Percentiles rank a stretch among this genome's conserved stretches.
Conservation (phyloP, 2,329 filamentous ascomycete species). For the Botrytis medusae region DNA sequence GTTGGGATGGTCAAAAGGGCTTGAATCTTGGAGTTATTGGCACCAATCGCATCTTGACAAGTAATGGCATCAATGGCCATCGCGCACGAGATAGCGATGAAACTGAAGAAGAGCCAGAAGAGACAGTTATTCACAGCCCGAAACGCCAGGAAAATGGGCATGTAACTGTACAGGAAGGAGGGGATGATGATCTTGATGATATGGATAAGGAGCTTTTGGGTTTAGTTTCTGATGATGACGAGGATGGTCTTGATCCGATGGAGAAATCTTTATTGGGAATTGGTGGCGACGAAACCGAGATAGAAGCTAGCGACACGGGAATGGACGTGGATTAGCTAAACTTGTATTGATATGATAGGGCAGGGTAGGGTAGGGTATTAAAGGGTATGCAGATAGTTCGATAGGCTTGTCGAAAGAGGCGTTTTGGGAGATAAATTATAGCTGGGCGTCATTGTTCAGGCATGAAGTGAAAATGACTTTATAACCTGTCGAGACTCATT, state of each 20-base stretch:
- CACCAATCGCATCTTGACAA: slow-evolving; percentile 33
- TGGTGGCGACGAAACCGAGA: slow-evolving; percentile 39
- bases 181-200: slow-evolving; percentile 54
- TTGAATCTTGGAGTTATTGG: slow-evolving; percentile 37
- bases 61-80: slow-evolving; percentile 31
- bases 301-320: slow-evolving; percentile 37
- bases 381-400: slow-evolving; percentile 6
- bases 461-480: slow-evolving; percentile 8
- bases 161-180: slow-evolving; percentile 23
- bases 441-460: slow-evolving; percentile 2
- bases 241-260: slow-evolving; percentile 49
- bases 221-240: slow-evolving; percentile 47
- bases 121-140: slow-evolving; percentile 39
- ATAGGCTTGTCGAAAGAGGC: slow-evolving; percentile 20
- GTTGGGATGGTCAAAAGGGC: slow-evolving; percentile 59
- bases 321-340: slow-evolving; percentile 37
- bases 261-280: slow-evolving; percentile 43
- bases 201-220: slow-evolving; percentile 54
- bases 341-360: slow-evolving; percentile 14
- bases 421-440: slow-evolving; percentile 2
- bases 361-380: slow-evolving; percentile 8
- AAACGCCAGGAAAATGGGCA: slow-evolving; percentile 43
- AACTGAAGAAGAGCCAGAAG: slow-evolving; percentile 41
- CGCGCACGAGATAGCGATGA: slow-evolving; percentile 35
- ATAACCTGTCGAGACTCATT: not conserved